Evolutionary conservation across 306 rosid species (phyloP), one percentile per base, ranked within the genome.

Genomic region (Prunus kanzakura): DNA sequence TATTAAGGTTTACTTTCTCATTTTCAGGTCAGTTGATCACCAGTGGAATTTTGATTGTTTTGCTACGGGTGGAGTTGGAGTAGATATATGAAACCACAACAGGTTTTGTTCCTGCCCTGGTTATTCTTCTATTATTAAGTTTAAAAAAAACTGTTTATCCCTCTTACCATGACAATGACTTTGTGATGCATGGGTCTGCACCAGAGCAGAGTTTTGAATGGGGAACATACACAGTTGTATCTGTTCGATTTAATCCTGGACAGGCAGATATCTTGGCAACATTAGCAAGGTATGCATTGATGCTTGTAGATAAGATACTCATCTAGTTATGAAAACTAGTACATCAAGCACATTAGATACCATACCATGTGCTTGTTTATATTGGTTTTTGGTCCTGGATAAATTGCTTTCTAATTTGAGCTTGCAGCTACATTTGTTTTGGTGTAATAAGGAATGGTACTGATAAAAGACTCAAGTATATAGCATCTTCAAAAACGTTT

Each of bases 51-150:
- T 86, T 29, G 89, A 89, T 82, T 86, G 77, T 78, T 95, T 95
- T 89, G 97, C 99, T 55, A 90, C 97, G 11, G 97, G 86, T 74
- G 97, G 99, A 58, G 96, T 96, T 41, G 93, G 89, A 84, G 89
- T 95, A 62, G 91, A 90, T 76, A 78, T 95, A 71, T 95, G 99
- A 97, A 93, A 88, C 73, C 97, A 88, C 75, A 95, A 89, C 85
- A 92, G 95, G 97, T 95, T 62, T 78, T 75, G 63, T 66, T 87
- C 30, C 30, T 74, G 30, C 23, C 55, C 55, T 68, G 72, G 57
- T 65, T 46, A 47, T 76, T 69, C 38, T 64, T 64, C 69, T 64
- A 11, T 52, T 11, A 30, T 52, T 11, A 30, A 3, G 11, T 10
- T 10, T 35, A 11, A 30, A 0, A 9, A 15, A 46, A 1, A 3